Percentiles rank a stretch among this genome's conserved stretches.
phyloP scores from a whole-genome alignment of 75 land plant genomes.

The Gnetum montanum region DNA sequence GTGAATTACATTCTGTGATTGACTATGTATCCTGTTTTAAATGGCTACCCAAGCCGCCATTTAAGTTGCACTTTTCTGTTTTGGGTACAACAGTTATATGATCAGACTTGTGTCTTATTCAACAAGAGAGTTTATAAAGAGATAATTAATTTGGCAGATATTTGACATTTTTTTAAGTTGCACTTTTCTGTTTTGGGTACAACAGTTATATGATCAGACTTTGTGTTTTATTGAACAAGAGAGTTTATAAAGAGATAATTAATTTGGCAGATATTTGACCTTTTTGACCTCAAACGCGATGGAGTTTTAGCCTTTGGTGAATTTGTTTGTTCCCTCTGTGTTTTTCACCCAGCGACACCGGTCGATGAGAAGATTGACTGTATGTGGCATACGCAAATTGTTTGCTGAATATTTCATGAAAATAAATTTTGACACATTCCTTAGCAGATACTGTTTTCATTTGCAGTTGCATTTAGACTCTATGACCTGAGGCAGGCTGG shows the following conservation, averaged over 20 bases:
- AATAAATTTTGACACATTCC: neutral
- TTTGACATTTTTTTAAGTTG: constrained; percentile 81
- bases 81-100: too few relatives aligned
- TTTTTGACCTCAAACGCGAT: constrained; percentile 66
- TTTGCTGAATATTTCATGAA: neutral
- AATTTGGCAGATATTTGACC: constrained; percentile 63
- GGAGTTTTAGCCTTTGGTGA: constrained; percentile 86
- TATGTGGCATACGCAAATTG: constrained; percentile 13
- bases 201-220: too few relatives aligned
- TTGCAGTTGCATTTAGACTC: constrained; percentile 53
- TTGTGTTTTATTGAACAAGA: too few relatives aligned
- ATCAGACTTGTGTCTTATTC: too few relatives aligned
- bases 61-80: too few relatives aligned
- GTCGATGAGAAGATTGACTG: constrained; percentile 60
- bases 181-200: too few relatives aligned
- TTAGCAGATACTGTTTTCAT: neutral
- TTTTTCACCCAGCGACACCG: constrained; percentile 73
- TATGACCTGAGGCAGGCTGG: constrained; percentile 51
- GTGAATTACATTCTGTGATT: too few relatives aligned
- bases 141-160: constrained; percentile 53
- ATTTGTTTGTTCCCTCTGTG: constrained; percentile 68
- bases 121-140: too few relatives aligned
- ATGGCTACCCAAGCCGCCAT: too few relatives aligned
- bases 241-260: too few relatives aligned
- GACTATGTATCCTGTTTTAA: too few relatives aligned